Conservation (phyloP, 2,329 filamentous ascomycete genomes). For the Grosmannia penicillata region DNA sequence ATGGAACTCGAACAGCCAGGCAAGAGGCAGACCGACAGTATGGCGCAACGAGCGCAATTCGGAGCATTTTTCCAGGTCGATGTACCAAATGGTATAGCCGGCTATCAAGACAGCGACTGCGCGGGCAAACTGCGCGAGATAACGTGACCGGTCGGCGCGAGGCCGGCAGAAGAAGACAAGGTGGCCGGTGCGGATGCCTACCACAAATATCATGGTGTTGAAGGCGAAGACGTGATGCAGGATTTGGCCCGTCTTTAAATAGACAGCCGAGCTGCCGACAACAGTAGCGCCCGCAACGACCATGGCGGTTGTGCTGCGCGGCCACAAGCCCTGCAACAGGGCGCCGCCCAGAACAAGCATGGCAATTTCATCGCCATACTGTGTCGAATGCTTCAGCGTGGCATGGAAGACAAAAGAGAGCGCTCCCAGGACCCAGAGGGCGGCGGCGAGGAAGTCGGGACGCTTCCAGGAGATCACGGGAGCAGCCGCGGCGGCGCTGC, state of each 20-base stretch:
- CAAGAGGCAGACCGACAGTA: slow-evolving; percentile 35
- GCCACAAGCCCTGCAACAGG: slow-evolving; percentile 34
- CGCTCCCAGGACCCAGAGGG: slow-evolving; percentile 25
- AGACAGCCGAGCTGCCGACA: slow-evolving; percentile 24
- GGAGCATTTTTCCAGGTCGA: slow-evolving; percentile 37
- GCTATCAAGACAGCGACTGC: slow-evolving; percentile 21
- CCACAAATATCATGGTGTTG: slow-evolving; percentile 16
- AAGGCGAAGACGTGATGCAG: slow-evolving; percentile 27
- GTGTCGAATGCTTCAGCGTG: slow-evolving; percentile 24
- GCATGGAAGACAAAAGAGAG: slow-evolving; percentile 29
- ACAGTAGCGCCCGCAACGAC: slow-evolving; percentile 24
- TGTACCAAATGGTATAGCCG: slow-evolving; percentile 39
- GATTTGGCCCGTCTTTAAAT: slow-evolving; percentile 26
- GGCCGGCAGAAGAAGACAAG: slow-evolving; percentile 16
- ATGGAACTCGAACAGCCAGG: slow-evolving; percentile 41
- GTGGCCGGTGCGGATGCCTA: slow-evolving; percentile 20
- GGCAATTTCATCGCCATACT: slow-evolving; percentile 40
- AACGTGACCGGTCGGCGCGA: slow-evolving; percentile 2
- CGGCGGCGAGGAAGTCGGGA: slow-evolving; percentile 26
- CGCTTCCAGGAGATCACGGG: slow-evolving; percentile 4
- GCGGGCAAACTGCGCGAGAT: background rate
- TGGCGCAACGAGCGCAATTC: slow-evolving; percentile 28
- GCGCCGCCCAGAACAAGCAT: slow-evolving; percentile 40
- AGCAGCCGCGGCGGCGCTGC: background rate
- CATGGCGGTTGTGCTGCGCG: slow-evolving; percentile 24